phyloP scores from a whole-genome alignment of 305 asterid genomes.

The Solanum hybrid region DNA sequence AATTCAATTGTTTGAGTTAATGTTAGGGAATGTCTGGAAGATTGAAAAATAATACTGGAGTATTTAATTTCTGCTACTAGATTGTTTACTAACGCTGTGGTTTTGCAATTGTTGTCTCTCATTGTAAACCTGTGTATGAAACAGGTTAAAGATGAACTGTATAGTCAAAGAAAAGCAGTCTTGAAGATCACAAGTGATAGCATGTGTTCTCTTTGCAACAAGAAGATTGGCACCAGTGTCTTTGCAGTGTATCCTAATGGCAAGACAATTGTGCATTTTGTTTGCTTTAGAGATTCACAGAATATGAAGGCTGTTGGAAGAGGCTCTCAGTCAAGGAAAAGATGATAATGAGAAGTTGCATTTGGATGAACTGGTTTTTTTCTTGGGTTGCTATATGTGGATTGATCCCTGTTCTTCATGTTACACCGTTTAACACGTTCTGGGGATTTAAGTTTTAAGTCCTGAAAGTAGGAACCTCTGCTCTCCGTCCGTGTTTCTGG shows the following conservation, averaged over 20 bases:
- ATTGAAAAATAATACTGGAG: not conserved
- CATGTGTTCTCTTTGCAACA: slow-evolving; percentile 90
- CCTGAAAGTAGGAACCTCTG: not conserved
- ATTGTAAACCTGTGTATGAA: not conserved
- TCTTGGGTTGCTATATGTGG: not conserved
- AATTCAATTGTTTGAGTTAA: not conserved
- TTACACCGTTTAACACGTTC: not conserved
- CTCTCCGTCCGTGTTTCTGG: not conserved
- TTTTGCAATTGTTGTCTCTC: not conserved
- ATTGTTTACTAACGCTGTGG: not conserved
- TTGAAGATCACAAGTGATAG: slow-evolving; percentile 76
- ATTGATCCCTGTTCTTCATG: not conserved
- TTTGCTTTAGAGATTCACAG: slow-evolving; percentile 86
- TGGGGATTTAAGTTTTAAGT: not conserved
- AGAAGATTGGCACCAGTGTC: slow-evolving; percentile 87
- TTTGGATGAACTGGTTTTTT: not conserved
- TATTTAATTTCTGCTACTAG: not conserved
- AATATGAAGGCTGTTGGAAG: slow-evolving; percentile 67
- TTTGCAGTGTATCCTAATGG: slow-evolving; percentile 94
- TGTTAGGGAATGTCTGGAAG: not conserved
- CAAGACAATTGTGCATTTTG: slow-evolving; percentile 80
- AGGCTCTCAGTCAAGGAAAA: slow-evolving; percentile 38
- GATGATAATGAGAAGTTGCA: slow-evolving; percentile 20
- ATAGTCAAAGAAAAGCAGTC: slow-evolving; percentile 52
- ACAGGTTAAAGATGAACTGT: slow-evolving; percentile 79